A percentile compares a stretch with the other conserved stretches of the same genome.
phyloP scores from a whole-genome alignment of 306 rosid species.

The Gillenia trifoliata region DNA sequence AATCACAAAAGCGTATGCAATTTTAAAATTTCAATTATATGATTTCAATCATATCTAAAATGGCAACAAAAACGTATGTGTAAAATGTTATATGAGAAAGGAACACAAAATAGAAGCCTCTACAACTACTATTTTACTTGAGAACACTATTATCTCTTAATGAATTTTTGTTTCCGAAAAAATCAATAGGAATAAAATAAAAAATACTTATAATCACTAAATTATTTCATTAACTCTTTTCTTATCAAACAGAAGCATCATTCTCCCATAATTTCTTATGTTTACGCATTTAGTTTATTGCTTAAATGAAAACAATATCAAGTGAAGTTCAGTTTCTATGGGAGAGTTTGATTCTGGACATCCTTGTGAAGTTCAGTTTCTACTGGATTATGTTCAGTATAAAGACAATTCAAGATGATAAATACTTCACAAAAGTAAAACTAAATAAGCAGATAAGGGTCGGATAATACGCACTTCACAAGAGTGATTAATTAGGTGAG shows the following conservation, averaged over 20 bases:
- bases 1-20: not conserved
- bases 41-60: not conserved
- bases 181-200: too few relatives aligned
- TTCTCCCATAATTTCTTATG: not conserved
- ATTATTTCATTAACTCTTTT: not conserved
- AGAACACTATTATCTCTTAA: not conserved
- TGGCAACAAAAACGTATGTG: not conserved
- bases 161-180: not conserved
- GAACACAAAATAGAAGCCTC: not conserved
- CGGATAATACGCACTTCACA: constrained; percentile 66
- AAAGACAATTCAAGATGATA: not conserved
- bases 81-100: not conserved
- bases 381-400: constrained; percentile 4
- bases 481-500: constrained; percentile 97
- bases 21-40: not conserved
- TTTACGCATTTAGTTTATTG: not conserved
- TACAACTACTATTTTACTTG: not conserved
- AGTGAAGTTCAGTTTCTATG: not conserved
- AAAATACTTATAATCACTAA: not conserved
- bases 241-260: not conserved
- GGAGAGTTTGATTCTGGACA: not conserved
- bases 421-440: constrained; percentile 6
- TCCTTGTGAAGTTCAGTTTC: not conserved
- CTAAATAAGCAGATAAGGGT: constrained; percentile 15
- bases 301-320: not conserved